phyloP scores from a whole-genome alignment of 2,329 filamentous ascomycete genomes.

The Beauveria sp. region DNA sequence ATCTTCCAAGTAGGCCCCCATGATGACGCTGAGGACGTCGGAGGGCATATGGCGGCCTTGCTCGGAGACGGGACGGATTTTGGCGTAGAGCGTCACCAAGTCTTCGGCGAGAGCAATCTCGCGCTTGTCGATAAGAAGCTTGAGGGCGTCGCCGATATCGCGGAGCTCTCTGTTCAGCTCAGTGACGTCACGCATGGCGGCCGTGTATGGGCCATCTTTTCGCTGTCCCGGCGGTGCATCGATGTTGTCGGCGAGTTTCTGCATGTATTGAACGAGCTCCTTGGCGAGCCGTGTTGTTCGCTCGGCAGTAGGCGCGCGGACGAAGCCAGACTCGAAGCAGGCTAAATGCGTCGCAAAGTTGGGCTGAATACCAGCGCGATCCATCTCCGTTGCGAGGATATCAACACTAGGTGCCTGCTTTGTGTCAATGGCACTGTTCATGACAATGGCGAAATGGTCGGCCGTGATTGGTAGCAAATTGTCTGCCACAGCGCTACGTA shows the following conservation, averaged over 20 bases:
- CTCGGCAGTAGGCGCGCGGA: conserved; percentile 17
- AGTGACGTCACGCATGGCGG: conserved; percentile 15
- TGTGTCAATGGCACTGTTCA: conserved; percentile 41
- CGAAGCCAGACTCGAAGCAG: conserved; percentile 32
- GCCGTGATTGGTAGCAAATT: conserved; percentile 36
- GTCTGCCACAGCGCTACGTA: conserved; percentile 36
- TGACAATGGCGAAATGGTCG: conserved; percentile 45
- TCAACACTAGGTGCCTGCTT: conserved; percentile 29
- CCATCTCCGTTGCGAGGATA: conserved; percentile 35
- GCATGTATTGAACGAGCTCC: conserved; percentile 24
- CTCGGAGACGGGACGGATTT: conserved; percentile 28
- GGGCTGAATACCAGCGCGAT: conserved; percentile 31
- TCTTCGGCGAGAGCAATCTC: conserved; percentile 47
- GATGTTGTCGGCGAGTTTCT: conserved; percentile 14
- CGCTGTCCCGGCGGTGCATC: not conserved
- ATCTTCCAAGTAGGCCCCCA: conserved; percentile 56
- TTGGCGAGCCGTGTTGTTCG: conserved; percentile 20
- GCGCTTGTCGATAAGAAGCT: conserved; percentile 27
- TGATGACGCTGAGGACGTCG: conserved; percentile 54
- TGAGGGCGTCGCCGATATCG: conserved; percentile 25
- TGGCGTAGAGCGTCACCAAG: conserved; percentile 47
- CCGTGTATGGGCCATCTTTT: not conserved
- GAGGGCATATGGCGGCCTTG: conserved; percentile 36
- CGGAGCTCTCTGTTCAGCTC: conserved; percentile 21
- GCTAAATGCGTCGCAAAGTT: conserved; percentile 36